Conservation (phyloP, 169 alveolate species). For the Eimeria falciformis region DNA sequence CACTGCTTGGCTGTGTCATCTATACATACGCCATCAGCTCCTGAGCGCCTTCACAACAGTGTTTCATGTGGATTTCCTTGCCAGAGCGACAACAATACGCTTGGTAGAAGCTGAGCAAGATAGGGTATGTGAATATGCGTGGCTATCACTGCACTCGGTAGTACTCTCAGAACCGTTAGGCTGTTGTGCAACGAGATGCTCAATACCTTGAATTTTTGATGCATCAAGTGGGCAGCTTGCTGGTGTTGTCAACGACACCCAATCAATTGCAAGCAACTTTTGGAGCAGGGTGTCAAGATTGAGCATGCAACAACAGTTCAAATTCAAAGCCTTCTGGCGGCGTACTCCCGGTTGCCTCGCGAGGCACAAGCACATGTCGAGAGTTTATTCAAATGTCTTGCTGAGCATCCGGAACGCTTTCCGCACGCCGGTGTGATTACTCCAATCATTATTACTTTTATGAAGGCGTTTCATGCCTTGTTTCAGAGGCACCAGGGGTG, state of each 20-base stretch:
- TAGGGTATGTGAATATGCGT: neutral
- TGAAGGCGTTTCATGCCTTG: too few relatives aligned
- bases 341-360: conserved; percentile 38
- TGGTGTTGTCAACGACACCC: too few relatives aligned
- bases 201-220: conserved; percentile 51
- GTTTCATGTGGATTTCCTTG: conserved; percentile 43
- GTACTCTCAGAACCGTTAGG: neutral
- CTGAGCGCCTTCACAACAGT: conserved; percentile 17
- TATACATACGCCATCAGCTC: neutral
- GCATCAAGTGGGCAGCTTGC: conserved; percentile 33
- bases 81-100: conserved; percentile 14
- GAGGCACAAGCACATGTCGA: neutral
- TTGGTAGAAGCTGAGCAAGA: conserved; percentile 70
- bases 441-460: too few relatives aligned
- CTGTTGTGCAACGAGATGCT: conserved; percentile 45
- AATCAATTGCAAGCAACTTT: neutral
- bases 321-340: conserved; percentile 31
- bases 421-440: conserved; percentile 68
- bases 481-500: conserved; percentile 69
- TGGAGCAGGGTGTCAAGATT: conserved; percentile 52
- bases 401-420: conserved; percentile 30
- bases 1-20: neutral
- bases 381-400: conserved; percentile 30
- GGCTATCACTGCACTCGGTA: neutral
- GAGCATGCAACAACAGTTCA: conserved; percentile 32